Evolutionary conservation across 345 rosid species (phyloP), one percentile per base, ranked within the genome.

Genomic region (Citrus maxima): DNA sequence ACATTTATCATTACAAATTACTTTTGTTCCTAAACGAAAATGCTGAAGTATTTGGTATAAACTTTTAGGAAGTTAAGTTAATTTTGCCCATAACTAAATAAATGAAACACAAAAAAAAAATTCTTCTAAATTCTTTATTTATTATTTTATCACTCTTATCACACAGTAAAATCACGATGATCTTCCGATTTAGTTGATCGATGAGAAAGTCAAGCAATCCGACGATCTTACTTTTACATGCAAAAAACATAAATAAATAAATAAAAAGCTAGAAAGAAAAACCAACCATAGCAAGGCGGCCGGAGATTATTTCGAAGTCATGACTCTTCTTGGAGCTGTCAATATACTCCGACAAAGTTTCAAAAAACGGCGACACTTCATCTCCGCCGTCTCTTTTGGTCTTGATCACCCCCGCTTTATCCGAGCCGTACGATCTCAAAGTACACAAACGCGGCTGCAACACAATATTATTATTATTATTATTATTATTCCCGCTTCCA

Each of bases 281-380:
- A 62, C 78, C 32, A 32, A 92, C 98, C 98, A 95, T 95, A 22
- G 98, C 98, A 24, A 95, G 89, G 51, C 99, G 87, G 21, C 99
- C 99, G 1, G 96, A 91, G 81, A 95, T 88, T 72, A 92, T 95
- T 88, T 95, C 99, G 18, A 95, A 89, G 68, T 95, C 96, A 0
- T 85, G 98, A 75, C 97, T 95, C 84, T 92, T 92, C 88, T 87
- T 90, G 24, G 95, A 87, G 84, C 97, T 95, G 78, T 95, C 99
- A 1, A 95, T 90, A 80, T 95, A 95, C 78, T 92, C 95, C 49
- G 97, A 92, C 68, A 93, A 81, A 1, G 87, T 88, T 80, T 90
- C 96, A 30, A 93, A 93, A 78, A 93, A 93, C 59, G 93, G 87
- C 12, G 93, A 84, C 59, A 82, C 86, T 62, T 80, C 84, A 22